Evolutionary conservation across 495 filamentous ascomycete species (phyloP), one percentile per base, ranked within the genome.

Genomic region (Penicillium tannophilum): DNA sequence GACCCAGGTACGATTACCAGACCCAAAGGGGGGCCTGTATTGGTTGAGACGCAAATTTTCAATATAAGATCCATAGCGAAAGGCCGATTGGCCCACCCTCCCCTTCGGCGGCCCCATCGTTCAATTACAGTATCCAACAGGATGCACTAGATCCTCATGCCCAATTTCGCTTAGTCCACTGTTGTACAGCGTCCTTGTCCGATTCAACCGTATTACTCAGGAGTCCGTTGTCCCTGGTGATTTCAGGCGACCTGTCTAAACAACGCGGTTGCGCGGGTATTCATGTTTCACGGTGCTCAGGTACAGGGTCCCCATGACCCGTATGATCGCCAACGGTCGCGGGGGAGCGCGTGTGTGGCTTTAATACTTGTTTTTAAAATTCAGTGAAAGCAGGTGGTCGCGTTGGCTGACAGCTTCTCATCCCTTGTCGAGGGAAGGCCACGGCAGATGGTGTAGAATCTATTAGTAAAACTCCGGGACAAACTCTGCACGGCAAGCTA

Each of bases 81-180:
- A 31, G 30, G 20, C 58, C 55, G 52, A 63, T 65, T 67, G 64
- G 64, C 45, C 56, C 54, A 39, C 30, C 26, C 47, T 36, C 7
- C n/a, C 30, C 42, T 43, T 52, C 30, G 30, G 20, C 44, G 23
- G 51, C 60, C 68, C 70, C 63, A 64, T 56, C 52, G 59, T 55
- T 58, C 50, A 55, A 46, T 23, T 9, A 53, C 56, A 60, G 42
- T 53, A 62, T 54, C 72, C 72, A 76, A 76, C 58, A 39, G 62
- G 60, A 65, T 44, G 55, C 52, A n/a, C 35, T 50, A 59, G 63
- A 66, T 69, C 67, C 65, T 50, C 68, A 58, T 51, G 54, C 58
- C 63, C 60, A 76, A 76, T 76, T 75, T 76, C 72, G 69, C 66
- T 72, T 72, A 67, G 60, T 31, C 63, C 64, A 63, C 59, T 56